Evolutionary conservation across 805 yeast species (phyloP), one percentile per base, ranked within the genome.

Genomic region (Wickerhamiella kurtzmanii): DNA sequence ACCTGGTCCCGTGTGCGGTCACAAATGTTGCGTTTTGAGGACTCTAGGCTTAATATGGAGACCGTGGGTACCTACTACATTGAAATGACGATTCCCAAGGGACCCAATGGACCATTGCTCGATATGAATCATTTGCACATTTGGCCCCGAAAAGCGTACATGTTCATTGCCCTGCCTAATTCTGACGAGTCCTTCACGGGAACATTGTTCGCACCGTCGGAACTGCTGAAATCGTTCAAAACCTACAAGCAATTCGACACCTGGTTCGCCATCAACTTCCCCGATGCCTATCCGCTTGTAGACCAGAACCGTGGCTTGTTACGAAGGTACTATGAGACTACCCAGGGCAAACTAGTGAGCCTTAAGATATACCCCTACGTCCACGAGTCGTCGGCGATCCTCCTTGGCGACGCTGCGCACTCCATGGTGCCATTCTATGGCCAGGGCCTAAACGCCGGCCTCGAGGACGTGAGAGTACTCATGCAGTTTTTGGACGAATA

Each of bases 391-490:
- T 73, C 74, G 48, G 79, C 79, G 15, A 66, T 88, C 8, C 65
- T 88, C 11, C 65, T 88, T 22, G 96, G 96, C 4, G 96, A 88
- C 62, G 95, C 96, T 0, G 94, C 96, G 0, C 96, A 88, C 64
- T 77, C 92, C 22, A 88, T 87, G 95, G 96, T 88, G 4, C 96
- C 96, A n/a, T 88, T 88, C 62, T 88, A 87, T 60, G 96, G 96
- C 8, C 96, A 88, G 62, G 96, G 96, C 3, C 82, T 88, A 89
- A 88, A 88, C 62, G 84, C 95, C 60, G 96, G 96, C 1, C 82
- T 88, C 61, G 96, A 88, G 63, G 96, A 89, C 56, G 88, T 88
- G 19, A 68, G 78, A 48, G 76, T 79, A 1, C 65, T 88, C 45
- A 66, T 82, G 65, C 70, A 74, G 40, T 48, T 55, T 36, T 59